Evolutionary conservation across 495 filamentous ascomycete species (phyloP).

Genomic region (Saxophila tyrrhenica): DNA sequence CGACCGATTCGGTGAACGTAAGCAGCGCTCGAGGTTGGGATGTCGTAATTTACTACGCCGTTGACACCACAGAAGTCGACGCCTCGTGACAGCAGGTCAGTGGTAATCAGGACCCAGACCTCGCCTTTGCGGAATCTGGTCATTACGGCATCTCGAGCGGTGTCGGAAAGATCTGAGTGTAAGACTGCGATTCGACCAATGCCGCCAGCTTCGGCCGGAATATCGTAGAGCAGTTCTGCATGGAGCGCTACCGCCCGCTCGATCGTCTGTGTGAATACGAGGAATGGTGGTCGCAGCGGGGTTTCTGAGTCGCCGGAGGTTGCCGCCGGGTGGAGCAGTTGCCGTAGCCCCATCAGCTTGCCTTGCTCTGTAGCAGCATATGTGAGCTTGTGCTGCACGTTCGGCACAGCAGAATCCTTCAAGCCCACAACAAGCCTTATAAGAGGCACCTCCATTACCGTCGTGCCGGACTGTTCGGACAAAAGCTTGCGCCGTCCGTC

Average conservation of each 20-base stretch:
- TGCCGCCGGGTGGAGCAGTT: conserved; percentile 69
- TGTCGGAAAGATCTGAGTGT: conserved; percentile 73
- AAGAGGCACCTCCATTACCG: conserved; percentile 37
- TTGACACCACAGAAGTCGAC: conserved; percentile 89
- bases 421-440: conserved; percentile 83
- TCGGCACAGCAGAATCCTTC: conserved; percentile 89
- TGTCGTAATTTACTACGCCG: conserved; percentile 92
- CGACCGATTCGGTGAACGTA: conserved; percentile 92
- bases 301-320: conserved; percentile 35
- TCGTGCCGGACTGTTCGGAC: conserved; percentile 16
- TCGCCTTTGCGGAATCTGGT: conserved; percentile 81
- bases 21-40: conserved; percentile 72
- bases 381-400: conserved; percentile 74
- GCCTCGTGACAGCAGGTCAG: conserved; percentile 79
- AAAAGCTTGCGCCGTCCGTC: conserved; percentile 34
- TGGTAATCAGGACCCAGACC: conserved; percentile 92
- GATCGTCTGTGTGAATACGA: conserved; percentile 93
- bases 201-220: conserved; percentile 76
- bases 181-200: conserved; percentile 79
- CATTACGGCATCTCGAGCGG: conserved; percentile 67
- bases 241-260: conserved; percentile 77
- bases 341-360: conserved; percentile 82
- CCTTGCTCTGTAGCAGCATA: conserved; percentile 89
- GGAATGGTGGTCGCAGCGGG: conserved; percentile 70
- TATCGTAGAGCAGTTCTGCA: conserved; percentile 87